Evolutionary conservation across 768 basidiomycete species (phyloP).

Genomic region (Mycena chlorophos): DNA sequence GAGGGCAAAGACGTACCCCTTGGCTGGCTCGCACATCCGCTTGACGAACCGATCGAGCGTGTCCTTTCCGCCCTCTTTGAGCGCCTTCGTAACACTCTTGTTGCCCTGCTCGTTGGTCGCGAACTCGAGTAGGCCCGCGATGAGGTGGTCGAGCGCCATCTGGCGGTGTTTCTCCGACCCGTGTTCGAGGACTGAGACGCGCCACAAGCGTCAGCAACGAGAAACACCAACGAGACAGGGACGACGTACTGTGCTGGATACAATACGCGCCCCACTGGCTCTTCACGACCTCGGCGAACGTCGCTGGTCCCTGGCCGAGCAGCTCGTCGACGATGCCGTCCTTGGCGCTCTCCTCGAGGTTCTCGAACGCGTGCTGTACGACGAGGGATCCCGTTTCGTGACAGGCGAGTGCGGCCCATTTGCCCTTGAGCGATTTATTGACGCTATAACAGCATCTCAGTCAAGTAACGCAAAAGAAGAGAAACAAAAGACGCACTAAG

Average conservation of each 20-base stretch:
- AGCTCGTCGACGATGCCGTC: constrained; percentile 83
- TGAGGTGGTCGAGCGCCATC: constrained; percentile 76
- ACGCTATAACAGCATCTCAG: constrained; percentile 50
- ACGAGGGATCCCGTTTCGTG: constrained; percentile 90
- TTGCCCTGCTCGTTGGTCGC: constrained; percentile 84
- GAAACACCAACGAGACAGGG: neutral
- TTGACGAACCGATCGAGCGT: constrained; percentile 72
- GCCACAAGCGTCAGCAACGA: neutral
- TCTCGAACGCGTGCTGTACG: constrained; percentile 84
- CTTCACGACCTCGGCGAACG: constrained; percentile 78
- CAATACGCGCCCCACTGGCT: constrained; percentile 91
- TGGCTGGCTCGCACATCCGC: constrained; percentile 84
- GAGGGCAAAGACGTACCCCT: constrained; percentile 50
- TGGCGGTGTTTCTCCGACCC: constrained; percentile 74
- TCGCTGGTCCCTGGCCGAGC: constrained; percentile 65
- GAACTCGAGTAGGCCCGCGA: constrained; percentile 75
- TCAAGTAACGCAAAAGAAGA: constrained; percentile 9
- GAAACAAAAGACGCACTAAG: constrained; percentile 55
- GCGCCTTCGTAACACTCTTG: constrained; percentile 82
- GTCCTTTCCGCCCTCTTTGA: constrained; percentile 81
- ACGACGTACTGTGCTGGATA: constrained; percentile 73
- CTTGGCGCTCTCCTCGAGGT: constrained; percentile 79
- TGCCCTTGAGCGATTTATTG: constrained; percentile 83
- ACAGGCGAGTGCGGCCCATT: constrained; percentile 87
- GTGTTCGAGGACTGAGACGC: constrained; percentile 71